phyloP scores from a whole-genome alignment of 805 yeast species.

The Kuraishia piskuri region DNA sequence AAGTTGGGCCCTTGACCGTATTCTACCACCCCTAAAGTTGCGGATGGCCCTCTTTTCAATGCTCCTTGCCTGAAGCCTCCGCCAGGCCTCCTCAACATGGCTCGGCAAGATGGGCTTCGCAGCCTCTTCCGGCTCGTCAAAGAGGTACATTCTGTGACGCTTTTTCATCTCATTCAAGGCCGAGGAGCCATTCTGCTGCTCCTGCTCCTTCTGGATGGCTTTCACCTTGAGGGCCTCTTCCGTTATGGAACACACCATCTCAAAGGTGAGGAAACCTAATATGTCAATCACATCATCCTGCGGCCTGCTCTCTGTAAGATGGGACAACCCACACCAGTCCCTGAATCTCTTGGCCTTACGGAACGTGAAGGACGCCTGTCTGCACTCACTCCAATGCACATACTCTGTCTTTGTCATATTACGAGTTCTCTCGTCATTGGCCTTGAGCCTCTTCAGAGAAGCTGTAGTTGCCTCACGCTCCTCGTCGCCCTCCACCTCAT shows the following conservation, averaged over 20 bases:
- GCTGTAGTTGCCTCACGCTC: conserved; percentile 86
- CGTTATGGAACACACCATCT: conserved; percentile 89
- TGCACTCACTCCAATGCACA: conserved; percentile 97
- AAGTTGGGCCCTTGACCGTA: neutral
- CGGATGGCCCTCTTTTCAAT: conserved; percentile 56
- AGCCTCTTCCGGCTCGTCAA: conserved; percentile 84
- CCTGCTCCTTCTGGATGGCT: conserved; percentile 35
- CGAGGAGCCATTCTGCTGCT: conserved; percentile 3
- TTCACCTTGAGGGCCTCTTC: conserved; percentile 85
- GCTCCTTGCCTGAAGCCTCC: conserved; percentile 54
- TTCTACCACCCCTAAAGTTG: conserved; percentile 49
- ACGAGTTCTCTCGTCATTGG: conserved; percentile 89
- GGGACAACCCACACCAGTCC: conserved; percentile 91
- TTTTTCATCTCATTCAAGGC: conserved; percentile 29
- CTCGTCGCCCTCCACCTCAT: conserved; percentile 70
- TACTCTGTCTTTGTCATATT: conserved; percentile 96
- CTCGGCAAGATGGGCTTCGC: conserved; percentile 69
- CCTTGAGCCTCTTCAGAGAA: conserved; percentile 78
- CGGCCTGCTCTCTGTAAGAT: conserved; percentile 81
- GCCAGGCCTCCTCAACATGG: conserved; percentile 87
- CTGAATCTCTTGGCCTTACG: conserved; percentile 89
- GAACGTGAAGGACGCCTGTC: conserved; percentile 95
- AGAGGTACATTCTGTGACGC: conserved; percentile 50
- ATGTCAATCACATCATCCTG: conserved; percentile 96
- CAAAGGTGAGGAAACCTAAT: conserved; percentile 90